Evolutionary conservation across 306 rosid species (phyloP).

Genomic region (Glycine tomentella): DNA sequence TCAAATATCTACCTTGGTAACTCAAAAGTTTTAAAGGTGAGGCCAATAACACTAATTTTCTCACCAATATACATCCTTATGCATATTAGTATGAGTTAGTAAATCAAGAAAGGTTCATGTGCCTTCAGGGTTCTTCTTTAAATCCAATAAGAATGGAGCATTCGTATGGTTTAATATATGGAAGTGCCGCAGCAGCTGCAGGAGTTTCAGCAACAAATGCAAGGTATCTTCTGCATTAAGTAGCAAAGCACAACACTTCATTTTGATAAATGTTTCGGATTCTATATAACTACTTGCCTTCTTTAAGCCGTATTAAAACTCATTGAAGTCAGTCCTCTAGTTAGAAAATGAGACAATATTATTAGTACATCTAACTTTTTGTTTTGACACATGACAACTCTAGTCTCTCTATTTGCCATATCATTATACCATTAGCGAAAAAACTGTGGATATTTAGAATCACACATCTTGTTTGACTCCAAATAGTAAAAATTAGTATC

Average conservation of each 20-base stretch:
- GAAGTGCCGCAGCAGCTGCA: conserved; percentile 64
- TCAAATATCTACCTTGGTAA: conserved; percentile 69
- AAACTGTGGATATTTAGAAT: conserved; percentile 1
- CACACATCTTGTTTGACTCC: neutral
- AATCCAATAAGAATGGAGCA: conserved; percentile 67
- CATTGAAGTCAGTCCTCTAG: neutral
- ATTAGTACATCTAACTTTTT: neutral
- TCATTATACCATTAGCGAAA: neutral
- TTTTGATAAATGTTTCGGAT: conserved; percentile 34
- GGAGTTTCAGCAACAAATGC: conserved; percentile 64
- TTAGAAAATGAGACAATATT: neutral
- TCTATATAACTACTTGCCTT: neutral
- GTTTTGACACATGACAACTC: neutral
- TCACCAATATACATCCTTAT: neutral
- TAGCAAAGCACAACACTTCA: conserved; percentile 3
- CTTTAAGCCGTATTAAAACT: neutral
- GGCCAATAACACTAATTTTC: conserved; percentile 1
- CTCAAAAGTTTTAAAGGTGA: conserved; percentile 68
- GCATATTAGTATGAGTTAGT: neutral
- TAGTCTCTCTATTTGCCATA: too few species aligned
- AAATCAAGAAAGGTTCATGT: neutral
- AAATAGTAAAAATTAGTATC: too few species aligned
- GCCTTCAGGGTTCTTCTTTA: conserved; percentile 64
- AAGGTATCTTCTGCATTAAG: conserved; percentile 54
- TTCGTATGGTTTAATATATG: conserved; percentile 59